phyloP scores from a whole-genome alignment of 2,329 filamentous ascomycete species.

The Atkinsonella texensis region DNA sequence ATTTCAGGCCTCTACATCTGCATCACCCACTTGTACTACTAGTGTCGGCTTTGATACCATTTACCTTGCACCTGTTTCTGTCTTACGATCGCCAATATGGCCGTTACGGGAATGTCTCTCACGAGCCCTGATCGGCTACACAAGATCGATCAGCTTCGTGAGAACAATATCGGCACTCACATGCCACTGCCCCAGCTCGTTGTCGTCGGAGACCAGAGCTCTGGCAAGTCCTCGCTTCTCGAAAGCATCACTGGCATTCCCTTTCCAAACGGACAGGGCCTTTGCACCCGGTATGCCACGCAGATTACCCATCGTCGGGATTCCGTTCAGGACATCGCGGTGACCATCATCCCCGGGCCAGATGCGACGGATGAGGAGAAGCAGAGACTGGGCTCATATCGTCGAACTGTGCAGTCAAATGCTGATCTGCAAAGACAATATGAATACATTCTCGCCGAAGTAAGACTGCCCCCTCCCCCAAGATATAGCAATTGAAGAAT shows the following conservation, averaged over 20 bases:
- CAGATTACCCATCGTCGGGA: conserved; percentile 12
- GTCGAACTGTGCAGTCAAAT: not conserved
- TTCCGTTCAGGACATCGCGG: conserved; percentile 23
- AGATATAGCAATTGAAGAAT: not conserved
- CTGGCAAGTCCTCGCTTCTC: conserved; percentile 74
- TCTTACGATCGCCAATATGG: not conserved
- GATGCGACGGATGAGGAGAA: conserved; percentile 8
- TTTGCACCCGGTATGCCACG: conserved; percentile 38
- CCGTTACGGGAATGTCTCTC: not conserved
- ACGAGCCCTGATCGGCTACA: conserved; percentile 4
- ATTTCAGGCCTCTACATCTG: no score
- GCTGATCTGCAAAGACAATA: conserved; percentile 12
- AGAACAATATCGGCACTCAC: conserved; percentile 24
- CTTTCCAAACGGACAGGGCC: conserved; percentile 30
- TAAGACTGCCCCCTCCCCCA: conserved; percentile 9
- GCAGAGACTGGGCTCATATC: not conserved
- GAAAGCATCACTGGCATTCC: conserved; percentile 47
- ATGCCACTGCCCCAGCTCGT: conserved; percentile 48
- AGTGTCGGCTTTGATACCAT: no score
- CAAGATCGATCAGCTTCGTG: conserved; percentile 30
- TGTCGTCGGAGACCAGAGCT: conserved; percentile 75
- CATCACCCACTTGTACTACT: no score
- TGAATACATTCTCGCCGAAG: conserved; percentile 27
- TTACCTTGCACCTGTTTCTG: not conserved
- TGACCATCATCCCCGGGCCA: conserved; percentile 26